phyloP scores from a whole-genome alignment of 345 rosid species.

The Boechera retrofracta region DNA sequence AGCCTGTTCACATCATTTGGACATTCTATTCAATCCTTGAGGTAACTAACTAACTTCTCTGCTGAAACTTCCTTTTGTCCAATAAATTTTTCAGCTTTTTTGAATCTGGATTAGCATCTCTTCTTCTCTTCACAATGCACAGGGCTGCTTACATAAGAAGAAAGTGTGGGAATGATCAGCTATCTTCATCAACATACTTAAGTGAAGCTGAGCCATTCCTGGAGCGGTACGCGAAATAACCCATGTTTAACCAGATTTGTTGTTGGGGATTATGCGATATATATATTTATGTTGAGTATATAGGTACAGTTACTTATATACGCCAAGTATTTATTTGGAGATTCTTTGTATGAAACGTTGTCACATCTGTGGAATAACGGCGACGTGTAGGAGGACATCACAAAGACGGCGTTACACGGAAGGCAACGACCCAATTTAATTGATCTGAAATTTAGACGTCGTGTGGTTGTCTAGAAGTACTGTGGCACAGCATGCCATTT shows the following conservation, averaged over 20 bases:
- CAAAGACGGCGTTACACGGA: slow-evolving; percentile 41
- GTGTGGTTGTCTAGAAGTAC: slow-evolving; percentile 3
- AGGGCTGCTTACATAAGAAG: slow-evolving; percentile 80
- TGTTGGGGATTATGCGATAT: slow-evolving; percentile 19
- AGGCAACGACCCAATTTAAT: neutral
- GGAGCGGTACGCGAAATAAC: slow-evolving; percentile 74
- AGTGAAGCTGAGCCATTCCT: slow-evolving; percentile 97
- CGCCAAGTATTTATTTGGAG: slow-evolving; percentile 35
- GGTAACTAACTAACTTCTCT: too few species aligned
- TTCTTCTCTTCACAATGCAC: slow-evolving; percentile 28
- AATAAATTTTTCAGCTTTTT: slow-evolving; percentile 7
- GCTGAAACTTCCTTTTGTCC: neutral
- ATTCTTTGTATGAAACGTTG: slow-evolving; percentile 54
- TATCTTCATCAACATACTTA: slow-evolving; percentile 76
- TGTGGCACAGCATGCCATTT: slow-evolving; percentile 19
- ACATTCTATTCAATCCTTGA: too few species aligned
- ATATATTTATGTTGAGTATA: slow-evolving; percentile 5
- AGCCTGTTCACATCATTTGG: too few species aligned
- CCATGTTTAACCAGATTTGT: too few species aligned
- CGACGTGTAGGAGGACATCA: slow-evolving; percentile 39
- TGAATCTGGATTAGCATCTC: slow-evolving; percentile 13
- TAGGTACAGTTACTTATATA: slow-evolving; percentile 24
- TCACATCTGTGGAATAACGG: slow-evolving; percentile 63
- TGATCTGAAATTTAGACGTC: neutral
- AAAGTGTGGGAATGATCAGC: slow-evolving; percentile 70